phyloP scores from a whole-genome alignment of 148 eudicot species.

The Rhododendron simsii region DNA sequence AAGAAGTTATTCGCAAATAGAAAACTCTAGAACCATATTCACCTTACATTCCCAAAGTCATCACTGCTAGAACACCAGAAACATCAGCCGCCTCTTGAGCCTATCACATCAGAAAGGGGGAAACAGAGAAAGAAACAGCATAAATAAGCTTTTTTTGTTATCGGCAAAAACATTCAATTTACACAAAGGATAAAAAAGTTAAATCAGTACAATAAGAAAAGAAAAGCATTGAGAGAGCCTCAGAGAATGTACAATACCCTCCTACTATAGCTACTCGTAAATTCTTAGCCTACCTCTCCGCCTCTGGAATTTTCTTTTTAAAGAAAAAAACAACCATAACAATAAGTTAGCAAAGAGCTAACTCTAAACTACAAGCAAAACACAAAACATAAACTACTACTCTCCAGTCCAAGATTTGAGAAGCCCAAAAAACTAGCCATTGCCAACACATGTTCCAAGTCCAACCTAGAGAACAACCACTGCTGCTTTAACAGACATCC shows the following conservation, averaged over 20 bases:
- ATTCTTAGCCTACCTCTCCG: too few relatives aligned
- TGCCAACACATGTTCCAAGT: neutral
- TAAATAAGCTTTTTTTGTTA: neutral
- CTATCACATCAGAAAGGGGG: slow-evolving; percentile 28
- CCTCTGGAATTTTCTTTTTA: too few relatives aligned
- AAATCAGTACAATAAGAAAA: neutral
- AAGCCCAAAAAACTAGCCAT: neutral
- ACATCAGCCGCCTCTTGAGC: slow-evolving; percentile 82
- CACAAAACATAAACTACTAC: neutral
- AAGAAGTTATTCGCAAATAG: slow-evolving; percentile 9
- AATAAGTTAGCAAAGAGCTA: neutral
- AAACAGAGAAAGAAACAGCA: neutral
- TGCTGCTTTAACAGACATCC: neutral
- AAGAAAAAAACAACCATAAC: neutral
- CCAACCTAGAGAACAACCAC: neutral
- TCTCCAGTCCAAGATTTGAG: neutral
- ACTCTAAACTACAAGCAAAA: neutral
- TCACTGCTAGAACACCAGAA: slow-evolving; percentile 90
- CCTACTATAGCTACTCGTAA: neutral
- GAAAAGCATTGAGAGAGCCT: neutral
- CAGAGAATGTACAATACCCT: neutral
- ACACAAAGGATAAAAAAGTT: neutral
- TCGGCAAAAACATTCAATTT: neutral
- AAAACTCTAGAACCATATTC: slow-evolving; percentile 10
- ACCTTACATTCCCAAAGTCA: slow-evolving; percentile 96